Percentiles rank a stretch among this genome's conserved stretches.
phyloP scores from a whole-genome alignment of 2,329 filamentous ascomycete species.

The Clarireedia sp. region DNA sequence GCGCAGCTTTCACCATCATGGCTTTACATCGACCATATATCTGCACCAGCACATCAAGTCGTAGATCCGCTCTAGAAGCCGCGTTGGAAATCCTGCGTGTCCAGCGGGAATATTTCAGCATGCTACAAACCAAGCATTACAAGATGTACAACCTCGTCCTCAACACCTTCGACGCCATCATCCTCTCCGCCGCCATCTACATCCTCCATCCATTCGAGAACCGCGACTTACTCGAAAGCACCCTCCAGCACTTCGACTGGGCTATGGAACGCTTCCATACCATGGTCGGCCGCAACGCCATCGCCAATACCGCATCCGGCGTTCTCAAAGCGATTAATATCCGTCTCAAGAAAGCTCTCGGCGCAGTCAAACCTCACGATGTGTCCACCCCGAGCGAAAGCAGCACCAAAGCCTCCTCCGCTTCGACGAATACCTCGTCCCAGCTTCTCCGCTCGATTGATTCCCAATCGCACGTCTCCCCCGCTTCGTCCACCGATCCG shows the following conservation, averaged over 20 bases:
- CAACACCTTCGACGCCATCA: constrained; percentile 56
- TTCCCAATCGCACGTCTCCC: constrained; percentile 1
- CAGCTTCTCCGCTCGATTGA: background rate
- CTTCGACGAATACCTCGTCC: constrained; percentile 5
- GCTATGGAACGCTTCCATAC: constrained; percentile 49
- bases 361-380: constrained; percentile 1
- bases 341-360: constrained; percentile 41
- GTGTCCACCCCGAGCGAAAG: constrained; percentile 3
- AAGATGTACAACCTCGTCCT: constrained; percentile 50
- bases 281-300: constrained; percentile 45
- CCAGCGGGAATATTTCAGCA: constrained; percentile 43
- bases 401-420: constrained; percentile 9
- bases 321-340: constrained; percentile 48
- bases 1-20: constrained; percentile 45
- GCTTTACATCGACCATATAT: constrained; percentile 55
- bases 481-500: constrained; percentile 4
- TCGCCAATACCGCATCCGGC: constrained; percentile 46
- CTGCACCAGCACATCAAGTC: constrained; percentile 46
- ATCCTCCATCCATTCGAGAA: constrained; percentile 53
- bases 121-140: constrained; percentile 43
- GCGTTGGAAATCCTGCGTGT: constrained; percentile 47
- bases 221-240: constrained; percentile 37
- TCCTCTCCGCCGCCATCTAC: constrained; percentile 52
- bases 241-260: constrained; percentile 51
- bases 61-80: constrained; percentile 48